Conservation (phyloP, 2,329 filamentous ascomycete genomes). For the Pseudovirgaria hyperparasitica region DNA sequence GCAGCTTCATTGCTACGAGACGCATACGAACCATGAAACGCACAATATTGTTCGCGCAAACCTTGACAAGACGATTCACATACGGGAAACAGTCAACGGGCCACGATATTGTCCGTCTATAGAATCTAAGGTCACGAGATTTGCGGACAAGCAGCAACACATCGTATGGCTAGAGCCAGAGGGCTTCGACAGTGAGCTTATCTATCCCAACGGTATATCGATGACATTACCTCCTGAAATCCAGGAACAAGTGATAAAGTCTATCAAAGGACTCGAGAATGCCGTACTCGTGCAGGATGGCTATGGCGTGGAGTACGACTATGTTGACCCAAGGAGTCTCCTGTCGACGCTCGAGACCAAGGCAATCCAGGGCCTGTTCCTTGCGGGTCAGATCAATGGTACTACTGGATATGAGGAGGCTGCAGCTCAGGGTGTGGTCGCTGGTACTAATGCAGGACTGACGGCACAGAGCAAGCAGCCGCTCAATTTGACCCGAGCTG, state of each 20-base stretch:
- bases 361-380: conserved; percentile 71
- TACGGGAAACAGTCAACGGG: conserved; percentile 86
- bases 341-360: conserved; percentile 91
- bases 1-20: conserved; percentile 77
- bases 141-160: conserved; percentile 66
- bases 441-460: conserved; percentile 89
- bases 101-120: conserved; percentile 92
- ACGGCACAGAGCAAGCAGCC: conserved; percentile 52
- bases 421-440: conserved; percentile 81
- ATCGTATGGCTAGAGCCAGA: conserved; percentile 97
- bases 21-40: conserved; percentile 70
- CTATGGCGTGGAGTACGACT: conserved; percentile 97
- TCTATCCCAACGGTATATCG: conserved; percentile 93
- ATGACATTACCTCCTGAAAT: conserved; percentile 91
- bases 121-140: conserved; percentile 86
- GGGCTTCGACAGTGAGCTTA: conserved; percentile 76
- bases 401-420: conserved; percentile 98
- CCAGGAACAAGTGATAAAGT: conserved; percentile 74
- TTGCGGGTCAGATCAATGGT: conserved; percentile 95
- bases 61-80: conserved; percentile 92
- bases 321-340: conserved; percentile 83
- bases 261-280: conserved; percentile 76
- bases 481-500: conserved; percentile 61
- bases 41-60: conserved; percentile 80
- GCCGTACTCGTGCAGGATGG: conserved; percentile 88